Percentiles rank a stretch among this genome's conserved stretches.
These are phyloP conservation scores for Rosa rugosa DNA, from an alignment of 306 rosid species.

Conservation along the genomic window DNA sequence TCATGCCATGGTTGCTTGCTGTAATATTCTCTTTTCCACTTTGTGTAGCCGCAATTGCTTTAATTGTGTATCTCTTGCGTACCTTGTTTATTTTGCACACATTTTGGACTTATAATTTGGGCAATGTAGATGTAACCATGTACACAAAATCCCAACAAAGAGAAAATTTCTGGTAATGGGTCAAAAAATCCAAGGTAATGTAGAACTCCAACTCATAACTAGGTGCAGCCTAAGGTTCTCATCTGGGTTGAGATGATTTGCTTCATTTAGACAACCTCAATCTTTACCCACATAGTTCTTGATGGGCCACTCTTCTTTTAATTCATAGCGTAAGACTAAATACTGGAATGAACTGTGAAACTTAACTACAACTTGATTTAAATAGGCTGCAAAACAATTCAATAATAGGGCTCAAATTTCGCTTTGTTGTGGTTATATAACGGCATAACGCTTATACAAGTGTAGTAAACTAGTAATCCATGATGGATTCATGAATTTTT, in stretches of 20 bases:
- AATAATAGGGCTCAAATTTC: neutral
- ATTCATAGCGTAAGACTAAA: neutral
- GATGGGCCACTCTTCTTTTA: neutral
- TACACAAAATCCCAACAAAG: neutral
- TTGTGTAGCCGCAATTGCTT: neutral
- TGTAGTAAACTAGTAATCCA: neutral
- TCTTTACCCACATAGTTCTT: neutral
- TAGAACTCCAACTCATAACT: neutral
- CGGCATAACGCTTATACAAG: neutral
- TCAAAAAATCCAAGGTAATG: neutral
- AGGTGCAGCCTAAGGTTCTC: neutral
- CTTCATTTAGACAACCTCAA: neutral
- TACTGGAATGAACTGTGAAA: neutral
- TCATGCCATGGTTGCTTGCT: conserved; percentile 1
- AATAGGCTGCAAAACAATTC: neutral
- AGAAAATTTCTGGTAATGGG: neutral
- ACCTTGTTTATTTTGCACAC: neutral
- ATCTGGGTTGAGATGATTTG: neutral
- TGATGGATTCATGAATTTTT: neutral
- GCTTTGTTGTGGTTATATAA: neutral
- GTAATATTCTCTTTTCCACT: neutral
- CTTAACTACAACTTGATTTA: neutral
- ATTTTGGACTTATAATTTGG: neutral
- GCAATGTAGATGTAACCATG: neutral
- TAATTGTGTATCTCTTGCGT: neutral